A percentile compares a stretch with the other conserved stretches of the same genome.
phyloP scores from a whole-genome alignment of 2,329 filamentous ascomycete genomes.

The Fusarium sp. region DNA sequence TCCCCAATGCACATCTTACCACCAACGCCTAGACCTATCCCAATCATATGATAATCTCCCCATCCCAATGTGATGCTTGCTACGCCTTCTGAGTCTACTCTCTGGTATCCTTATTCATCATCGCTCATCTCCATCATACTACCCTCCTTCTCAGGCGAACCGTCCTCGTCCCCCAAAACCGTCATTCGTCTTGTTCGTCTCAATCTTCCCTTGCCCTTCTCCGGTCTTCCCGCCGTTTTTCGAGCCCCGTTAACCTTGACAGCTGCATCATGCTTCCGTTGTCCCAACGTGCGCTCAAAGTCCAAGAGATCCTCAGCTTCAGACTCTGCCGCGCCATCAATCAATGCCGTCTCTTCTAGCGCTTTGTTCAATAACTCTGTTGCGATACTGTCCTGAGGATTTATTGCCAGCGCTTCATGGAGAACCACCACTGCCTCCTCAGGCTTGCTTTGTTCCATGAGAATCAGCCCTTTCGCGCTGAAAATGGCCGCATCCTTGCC shows the following conservation, averaged over 20 bases:
- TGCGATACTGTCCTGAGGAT: constrained; percentile 82
- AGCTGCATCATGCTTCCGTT: constrained; percentile 57
- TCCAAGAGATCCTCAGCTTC: constrained; percentile 57
- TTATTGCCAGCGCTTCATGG: constrained; percentile 84
- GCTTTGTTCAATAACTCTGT: constrained; percentile 81
- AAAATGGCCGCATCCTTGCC: constrained; percentile 83
- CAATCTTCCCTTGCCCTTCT: constrained; percentile 59
- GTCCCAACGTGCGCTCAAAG: constrained; percentile 63
- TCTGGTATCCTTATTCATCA: constrained; percentile 51
- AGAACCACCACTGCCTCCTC: constrained; percentile 83
- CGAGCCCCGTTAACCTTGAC: constrained; percentile 48
- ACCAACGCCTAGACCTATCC: constrained; percentile 30
- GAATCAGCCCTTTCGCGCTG: constrained; percentile 82
- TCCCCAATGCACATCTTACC: constrained; percentile 9
- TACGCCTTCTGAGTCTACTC: neutral
- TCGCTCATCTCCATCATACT: constrained; percentile 67
- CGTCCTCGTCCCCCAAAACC: constrained; percentile 47
- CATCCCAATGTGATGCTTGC: constrained; percentile 10
- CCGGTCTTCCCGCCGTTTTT: constrained; percentile 38
- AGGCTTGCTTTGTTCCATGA: constrained; percentile 78
- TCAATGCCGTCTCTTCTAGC: constrained; percentile 66
- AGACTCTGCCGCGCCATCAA: constrained; percentile 56
- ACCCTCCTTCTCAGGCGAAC: constrained; percentile 52
- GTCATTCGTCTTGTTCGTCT: constrained; percentile 46
- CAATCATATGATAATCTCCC: constrained; percentile 10